Evolutionary conservation across 1,284 basidiomycete genomes (phyloP).

Genomic region (Stygiomarasmius scandens): DNA sequence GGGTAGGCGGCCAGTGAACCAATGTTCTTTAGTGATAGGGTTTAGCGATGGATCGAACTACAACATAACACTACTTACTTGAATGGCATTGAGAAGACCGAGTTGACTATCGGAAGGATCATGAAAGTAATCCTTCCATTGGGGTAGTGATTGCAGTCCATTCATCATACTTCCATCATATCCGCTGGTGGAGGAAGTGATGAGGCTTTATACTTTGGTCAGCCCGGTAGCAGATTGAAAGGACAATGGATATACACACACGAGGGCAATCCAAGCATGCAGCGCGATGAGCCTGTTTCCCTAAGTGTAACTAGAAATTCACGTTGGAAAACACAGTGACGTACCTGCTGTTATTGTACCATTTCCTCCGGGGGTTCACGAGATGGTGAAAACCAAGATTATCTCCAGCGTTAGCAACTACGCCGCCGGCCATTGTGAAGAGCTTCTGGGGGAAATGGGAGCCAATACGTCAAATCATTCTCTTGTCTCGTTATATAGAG

Average conservation of each 20-base stretch:
- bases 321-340: constrained; percentile 18
- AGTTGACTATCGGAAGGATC: constrained; percentile 57
- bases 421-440: constrained; percentile 50
- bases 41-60: background rate
- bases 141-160: constrained; percentile 64
- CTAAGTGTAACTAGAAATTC: background rate
- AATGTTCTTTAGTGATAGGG: constrained; percentile 53
- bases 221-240: no score
- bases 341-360: constrained; percentile 74
- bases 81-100: constrained; percentile 77
- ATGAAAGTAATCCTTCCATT: constrained; percentile 64
- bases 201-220: constrained; percentile 49
- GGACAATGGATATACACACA: constrained; percentile 41
- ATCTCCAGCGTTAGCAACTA: constrained; percentile 41
- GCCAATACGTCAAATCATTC: no score
- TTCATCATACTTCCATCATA: constrained; percentile 83
- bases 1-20: constrained; percentile 67
- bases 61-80: constrained; percentile 44
- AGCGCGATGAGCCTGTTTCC: constrained; percentile 56
- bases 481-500: constrained; percentile 28
- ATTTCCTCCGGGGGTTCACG: constrained; percentile 64
- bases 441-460: constrained; percentile 24
- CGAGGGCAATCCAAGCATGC: constrained; percentile 68
- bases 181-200: constrained; percentile 76
- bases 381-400: constrained; percentile 53